phyloP scores from a whole-genome alignment of 129 eudicot genomes.

The Ambrosia artemisiifolia region DNA sequence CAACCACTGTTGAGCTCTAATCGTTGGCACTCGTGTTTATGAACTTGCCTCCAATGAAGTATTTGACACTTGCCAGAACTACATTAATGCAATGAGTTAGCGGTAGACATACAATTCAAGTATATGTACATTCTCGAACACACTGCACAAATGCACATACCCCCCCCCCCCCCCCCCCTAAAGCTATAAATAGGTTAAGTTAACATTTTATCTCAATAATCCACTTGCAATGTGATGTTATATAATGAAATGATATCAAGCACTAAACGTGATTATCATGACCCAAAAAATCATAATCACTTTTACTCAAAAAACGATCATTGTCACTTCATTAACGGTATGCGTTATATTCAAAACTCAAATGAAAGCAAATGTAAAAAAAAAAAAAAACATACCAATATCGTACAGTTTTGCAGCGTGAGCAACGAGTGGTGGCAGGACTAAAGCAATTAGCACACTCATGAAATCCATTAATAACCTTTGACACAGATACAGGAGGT shows the following conservation, averaged over 20 bases:
- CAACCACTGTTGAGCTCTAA: constrained; percentile 37
- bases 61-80: constrained; percentile 98
- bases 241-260: too few relatives aligned
- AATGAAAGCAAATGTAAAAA: neutral
- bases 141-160: too few relatives aligned
- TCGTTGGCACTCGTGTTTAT: constrained; percentile 79
- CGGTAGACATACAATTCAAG: neutral
- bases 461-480: constrained; percentile 43
- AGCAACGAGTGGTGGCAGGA: constrained; percentile 82
- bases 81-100: constrained; percentile 20
- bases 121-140: neutral
- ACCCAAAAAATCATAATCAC: neutral
- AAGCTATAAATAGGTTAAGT: neutral
- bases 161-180: too few relatives aligned
- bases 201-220: too few relatives aligned
- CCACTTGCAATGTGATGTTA: too few relatives aligned
- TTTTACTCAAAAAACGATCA: neutral
- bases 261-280: neutral
- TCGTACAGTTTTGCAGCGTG: constrained; percentile 82
- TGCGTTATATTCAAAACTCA: neutral
- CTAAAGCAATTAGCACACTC: constrained; percentile 79
- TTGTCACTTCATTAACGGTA: neutral
- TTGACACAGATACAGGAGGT: constrained; percentile 41
- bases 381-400: constrained; percentile 61
- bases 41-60: constrained; percentile 92